Conservation (phyloP, 2,329 filamentous ascomycete genomes). For the Colletotrichum falcatum region DNA sequence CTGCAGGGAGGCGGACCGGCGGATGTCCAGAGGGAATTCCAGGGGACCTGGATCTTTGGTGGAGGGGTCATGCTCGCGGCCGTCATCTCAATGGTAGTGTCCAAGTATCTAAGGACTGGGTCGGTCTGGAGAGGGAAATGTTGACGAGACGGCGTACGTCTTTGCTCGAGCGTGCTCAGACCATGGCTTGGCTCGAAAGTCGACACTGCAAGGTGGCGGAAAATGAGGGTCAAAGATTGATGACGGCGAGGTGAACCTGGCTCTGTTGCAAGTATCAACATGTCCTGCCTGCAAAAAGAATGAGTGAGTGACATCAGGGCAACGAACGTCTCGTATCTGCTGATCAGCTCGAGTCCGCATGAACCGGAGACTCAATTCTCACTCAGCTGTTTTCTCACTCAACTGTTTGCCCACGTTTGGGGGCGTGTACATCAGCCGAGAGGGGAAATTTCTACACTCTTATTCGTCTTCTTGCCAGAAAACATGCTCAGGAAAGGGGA, state of each 20-base stretch:
- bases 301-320: neutral
- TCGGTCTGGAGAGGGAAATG: conserved; percentile 30
- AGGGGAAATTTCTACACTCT: conserved; percentile 12
- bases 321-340: conserved; percentile 5
- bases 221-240: neutral
- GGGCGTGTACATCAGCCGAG: conserved; percentile 10
- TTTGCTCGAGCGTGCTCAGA: neutral
- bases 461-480: neutral
- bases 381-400: conserved; percentile 10
- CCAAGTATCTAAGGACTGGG: conserved; percentile 17
- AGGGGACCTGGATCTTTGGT: conserved; percentile 34
- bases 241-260: neutral
- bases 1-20: neutral
- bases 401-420: conserved; percentile 11
- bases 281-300: neutral
- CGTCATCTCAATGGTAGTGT: conserved; percentile 9
- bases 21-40: conserved; percentile 30
- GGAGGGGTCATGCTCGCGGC: conserved; percentile 34
- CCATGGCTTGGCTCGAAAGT: too few relatives aligned
- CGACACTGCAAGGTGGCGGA: neutral
- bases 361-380: conserved; percentile 17
- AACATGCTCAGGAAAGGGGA: neutral
- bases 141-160: neutral
- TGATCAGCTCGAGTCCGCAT: conserved; percentile 6
- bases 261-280: neutral